Conservation (phyloP, 345 rosid species). For the Rubroshorea leprosula region DNA sequence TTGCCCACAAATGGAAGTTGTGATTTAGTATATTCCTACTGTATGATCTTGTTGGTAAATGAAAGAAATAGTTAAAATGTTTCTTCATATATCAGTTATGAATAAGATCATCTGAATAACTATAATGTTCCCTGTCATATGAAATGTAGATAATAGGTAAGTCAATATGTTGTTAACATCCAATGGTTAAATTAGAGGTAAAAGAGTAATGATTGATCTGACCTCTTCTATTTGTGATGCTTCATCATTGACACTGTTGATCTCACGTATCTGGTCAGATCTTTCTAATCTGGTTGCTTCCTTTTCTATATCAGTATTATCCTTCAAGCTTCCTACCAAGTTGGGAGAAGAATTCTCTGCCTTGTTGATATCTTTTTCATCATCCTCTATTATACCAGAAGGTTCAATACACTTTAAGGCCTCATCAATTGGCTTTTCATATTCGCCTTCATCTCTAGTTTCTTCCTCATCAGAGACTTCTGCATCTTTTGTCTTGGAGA, state of each 20-base stretch:
- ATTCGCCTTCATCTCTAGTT: constrained; percentile 11
- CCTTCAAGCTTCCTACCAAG: constrained; percentile 19
- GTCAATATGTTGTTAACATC: not conserved
- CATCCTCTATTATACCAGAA: not conserved
- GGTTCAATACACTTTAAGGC: constrained; percentile 7
- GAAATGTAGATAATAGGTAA: not conserved
- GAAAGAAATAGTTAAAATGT: too few species aligned
- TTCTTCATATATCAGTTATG: too few species aligned
- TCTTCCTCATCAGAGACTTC: constrained; percentile 16
- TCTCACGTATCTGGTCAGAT: too few species aligned
- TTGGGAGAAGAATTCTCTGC: too few species aligned
- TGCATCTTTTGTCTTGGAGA: constrained; percentile 2
- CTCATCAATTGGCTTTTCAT: constrained; percentile 15
- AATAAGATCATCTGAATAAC: too few species aligned
- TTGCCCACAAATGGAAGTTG: too few species aligned
- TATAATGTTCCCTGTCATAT: too few species aligned
- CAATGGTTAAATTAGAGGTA: too few species aligned
- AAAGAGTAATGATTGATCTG: not conserved
- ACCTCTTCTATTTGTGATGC: constrained; percentile 14
- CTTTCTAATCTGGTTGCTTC: constrained; percentile 5
- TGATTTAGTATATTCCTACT: too few species aligned
- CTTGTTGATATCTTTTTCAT: too few species aligned
- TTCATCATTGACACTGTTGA: not conserved
- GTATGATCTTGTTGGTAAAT: too few species aligned
- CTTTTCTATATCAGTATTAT: constrained; percentile 15